These are phyloP conservation scores for Tetracladium setigerum DNA, from an alignment of 495 filamentous ascomycete genomes.

Conservation along the genomic window DNA sequence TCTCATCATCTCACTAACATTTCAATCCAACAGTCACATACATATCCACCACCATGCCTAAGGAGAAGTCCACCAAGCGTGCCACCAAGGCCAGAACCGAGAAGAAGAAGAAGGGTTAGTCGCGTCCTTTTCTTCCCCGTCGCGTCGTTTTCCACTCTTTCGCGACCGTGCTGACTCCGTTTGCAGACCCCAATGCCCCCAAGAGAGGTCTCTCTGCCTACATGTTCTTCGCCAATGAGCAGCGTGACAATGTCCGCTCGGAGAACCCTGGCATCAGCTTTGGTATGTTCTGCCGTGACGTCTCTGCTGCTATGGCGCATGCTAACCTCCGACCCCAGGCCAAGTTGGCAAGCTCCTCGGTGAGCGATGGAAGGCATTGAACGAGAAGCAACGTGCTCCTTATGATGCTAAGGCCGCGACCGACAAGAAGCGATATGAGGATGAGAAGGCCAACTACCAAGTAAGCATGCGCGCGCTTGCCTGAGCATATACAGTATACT, in stretches of 20 bases:
- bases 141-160: neutral
- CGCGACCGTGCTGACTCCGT: conserved; percentile 12
- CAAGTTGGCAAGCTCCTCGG: conserved; percentile 97
- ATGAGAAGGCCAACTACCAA: conserved; percentile 90
- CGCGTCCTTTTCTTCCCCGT: conserved; percentile 7
- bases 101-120: conserved; percentile 82
- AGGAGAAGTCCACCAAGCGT: conserved; percentile 55
- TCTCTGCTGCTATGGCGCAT: neutral
- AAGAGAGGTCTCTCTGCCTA: conserved; percentile 99
- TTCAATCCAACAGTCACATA: conserved; percentile 32
- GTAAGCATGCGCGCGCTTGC: conserved; percentile 39
- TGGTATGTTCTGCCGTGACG: conserved; percentile 46
- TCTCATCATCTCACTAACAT: conserved; percentile 41
- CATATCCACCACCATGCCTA: conserved; percentile 59
- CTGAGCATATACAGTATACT: conserved; percentile 10
- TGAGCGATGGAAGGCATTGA: conserved; percentile 95
- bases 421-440: conserved; percentile 98
- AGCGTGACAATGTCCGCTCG: conserved; percentile 94
- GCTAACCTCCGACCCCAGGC: conserved; percentile 39
- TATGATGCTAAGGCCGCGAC: conserved; percentile 92
- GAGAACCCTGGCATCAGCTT: conserved; percentile 98
- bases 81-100: conserved; percentile 41
- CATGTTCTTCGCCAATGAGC: conserved; percentile 99
- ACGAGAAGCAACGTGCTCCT: conserved; percentile 78
- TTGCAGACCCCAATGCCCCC: conserved; percentile 88